Evolutionary conservation across 331 rosid genomes (phyloP).

Genomic region (Erythrophleum ivorense): DNA sequence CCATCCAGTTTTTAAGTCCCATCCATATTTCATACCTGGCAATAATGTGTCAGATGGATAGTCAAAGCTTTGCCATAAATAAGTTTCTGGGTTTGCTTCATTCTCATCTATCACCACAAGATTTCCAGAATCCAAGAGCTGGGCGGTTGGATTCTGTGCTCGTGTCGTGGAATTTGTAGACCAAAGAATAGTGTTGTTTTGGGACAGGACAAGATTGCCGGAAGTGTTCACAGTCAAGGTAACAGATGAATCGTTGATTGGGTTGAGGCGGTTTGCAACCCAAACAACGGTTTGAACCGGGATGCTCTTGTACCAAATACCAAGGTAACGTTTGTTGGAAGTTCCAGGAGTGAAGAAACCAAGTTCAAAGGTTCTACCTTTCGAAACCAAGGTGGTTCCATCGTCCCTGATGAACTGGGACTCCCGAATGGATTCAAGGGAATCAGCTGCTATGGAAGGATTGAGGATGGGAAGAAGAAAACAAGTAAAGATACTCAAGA

Average conservation of each 20-base stretch:
- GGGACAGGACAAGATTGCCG: neutral
- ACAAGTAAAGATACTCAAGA: neutral
- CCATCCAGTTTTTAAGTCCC: neutral
- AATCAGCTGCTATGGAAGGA: constrained; percentile 34
- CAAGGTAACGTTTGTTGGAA: neutral
- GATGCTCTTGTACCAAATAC: neutral
- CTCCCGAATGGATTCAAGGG: neutral
- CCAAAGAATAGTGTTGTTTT: neutral
- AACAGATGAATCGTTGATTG: neutral
- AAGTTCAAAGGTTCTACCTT: neutral
- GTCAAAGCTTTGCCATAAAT: constrained; percentile 23
- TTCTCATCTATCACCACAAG: constrained; percentile 16
- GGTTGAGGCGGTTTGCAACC: neutral
- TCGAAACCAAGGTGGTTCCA: neutral
- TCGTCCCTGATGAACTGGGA: neutral
- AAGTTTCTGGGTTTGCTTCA: neutral
- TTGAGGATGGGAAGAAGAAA: neutral
- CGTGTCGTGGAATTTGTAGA: neutral
- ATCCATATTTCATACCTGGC: neutral
- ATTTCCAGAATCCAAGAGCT: constrained; percentile 9
- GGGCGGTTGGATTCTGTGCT: neutral
- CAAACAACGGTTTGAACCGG: neutral
- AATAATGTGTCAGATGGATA: neutral
- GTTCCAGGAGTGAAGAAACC: constrained; percentile 6
- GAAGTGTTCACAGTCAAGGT: neutral